Conservation (phyloP, 805 yeast species). For the Saturnispora gosingensis region DNA sequence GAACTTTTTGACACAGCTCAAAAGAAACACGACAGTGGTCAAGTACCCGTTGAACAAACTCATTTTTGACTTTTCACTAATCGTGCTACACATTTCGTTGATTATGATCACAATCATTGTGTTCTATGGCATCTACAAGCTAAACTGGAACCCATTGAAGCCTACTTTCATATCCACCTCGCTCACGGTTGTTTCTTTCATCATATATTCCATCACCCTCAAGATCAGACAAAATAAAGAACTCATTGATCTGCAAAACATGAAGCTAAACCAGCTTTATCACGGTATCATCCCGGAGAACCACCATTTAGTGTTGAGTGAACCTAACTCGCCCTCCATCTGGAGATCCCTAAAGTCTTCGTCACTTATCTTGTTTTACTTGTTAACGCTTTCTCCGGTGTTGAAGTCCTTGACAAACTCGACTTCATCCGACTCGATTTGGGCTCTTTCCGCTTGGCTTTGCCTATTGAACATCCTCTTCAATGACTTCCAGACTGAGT, state of each 20-base stretch:
- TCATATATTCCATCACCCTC: constrained; percentile 24
- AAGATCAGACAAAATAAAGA: constrained; percentile 24
- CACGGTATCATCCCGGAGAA: neutral
- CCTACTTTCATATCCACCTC: constrained; percentile 31
- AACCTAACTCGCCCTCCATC: constrained; percentile 20
- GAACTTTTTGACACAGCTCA: constrained; percentile 71
- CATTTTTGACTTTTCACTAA: constrained; percentile 60
- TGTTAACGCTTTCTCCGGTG: constrained; percentile 80
- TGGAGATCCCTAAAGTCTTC: constrained; percentile 49
- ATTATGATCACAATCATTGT: constrained; percentile 55
- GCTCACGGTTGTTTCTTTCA: constrained; percentile 30
- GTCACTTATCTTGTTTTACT: constrained; percentile 54
- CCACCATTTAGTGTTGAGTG: neutral
- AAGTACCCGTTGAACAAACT: constrained; percentile 54
- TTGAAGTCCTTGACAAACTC: constrained; percentile 80
- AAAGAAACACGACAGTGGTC: constrained; percentile 66
- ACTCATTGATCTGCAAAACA: constrained; percentile 22
- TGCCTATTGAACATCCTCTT: constrained; percentile 57
- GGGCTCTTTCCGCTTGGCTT: constrained; percentile 84
- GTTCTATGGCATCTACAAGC: constrained; percentile 52
- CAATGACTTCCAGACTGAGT: constrained; percentile 56
- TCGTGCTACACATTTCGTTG: constrained; percentile 56
- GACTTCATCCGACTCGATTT: constrained; percentile 87
- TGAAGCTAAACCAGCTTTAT: constrained; percentile 21
- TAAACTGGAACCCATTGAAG: constrained; percentile 39